Conservation (phyloP, 1,284 basidiomycete species). For the Trametes pubescens region DNA sequence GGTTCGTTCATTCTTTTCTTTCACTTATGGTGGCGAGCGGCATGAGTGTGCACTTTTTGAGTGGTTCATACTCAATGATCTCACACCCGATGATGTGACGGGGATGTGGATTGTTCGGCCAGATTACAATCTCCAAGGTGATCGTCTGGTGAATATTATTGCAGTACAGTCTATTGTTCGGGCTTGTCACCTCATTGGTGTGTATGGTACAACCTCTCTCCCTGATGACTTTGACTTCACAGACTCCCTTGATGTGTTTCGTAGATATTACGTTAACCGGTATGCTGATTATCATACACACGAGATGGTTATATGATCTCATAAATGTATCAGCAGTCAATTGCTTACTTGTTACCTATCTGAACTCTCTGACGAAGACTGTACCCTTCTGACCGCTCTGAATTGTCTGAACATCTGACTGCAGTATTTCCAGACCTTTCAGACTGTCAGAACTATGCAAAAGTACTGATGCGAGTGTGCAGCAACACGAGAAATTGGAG, state of each 20-base stretch:
- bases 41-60: neutral
- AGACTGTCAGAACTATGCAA: neutral
- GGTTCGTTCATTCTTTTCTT: neutral
- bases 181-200: conserved; percentile 28
- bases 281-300: conserved; percentile 22
- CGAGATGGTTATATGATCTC: neutral
- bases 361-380: neutral
- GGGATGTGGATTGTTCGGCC: neutral
- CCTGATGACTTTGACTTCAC: conserved; percentile 11
- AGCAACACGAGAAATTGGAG: too few species aligned
- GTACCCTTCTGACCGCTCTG: neutral
- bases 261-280: conserved; percentile 20
- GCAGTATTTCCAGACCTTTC: neutral
- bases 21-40: neutral
- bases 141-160: neutral
- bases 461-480: neutral
- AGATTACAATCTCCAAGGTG: neutral
- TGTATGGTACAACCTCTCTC: conserved; percentile 15
- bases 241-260: conserved; percentile 19
- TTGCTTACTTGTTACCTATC: neutral
- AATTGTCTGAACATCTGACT: neutral
- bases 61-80: neutral
- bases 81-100: neutral
- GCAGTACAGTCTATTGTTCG: conserved; percentile 23
- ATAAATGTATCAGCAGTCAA: too few species aligned